Percentiles rank a stretch among this genome's conserved stretches.
phyloP scores from a whole-genome alignment of 257 asterid genomes.

The Rehmannia glutinosa region DNA sequence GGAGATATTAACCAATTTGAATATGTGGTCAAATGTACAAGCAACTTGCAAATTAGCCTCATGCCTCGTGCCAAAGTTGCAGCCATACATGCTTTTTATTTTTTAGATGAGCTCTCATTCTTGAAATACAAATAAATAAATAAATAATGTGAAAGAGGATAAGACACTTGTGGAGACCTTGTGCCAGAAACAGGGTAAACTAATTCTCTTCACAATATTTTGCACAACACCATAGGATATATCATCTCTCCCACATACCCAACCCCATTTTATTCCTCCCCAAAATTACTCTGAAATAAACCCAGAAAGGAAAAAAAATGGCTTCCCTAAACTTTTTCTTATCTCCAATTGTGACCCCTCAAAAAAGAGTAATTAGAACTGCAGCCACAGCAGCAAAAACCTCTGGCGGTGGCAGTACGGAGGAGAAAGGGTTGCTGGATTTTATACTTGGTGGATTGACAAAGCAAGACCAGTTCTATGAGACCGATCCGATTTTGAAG shows the following conservation, averaged over 20 bases:
- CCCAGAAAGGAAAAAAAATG: no score
- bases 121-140: background rate
- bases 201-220: constrained; percentile 32
- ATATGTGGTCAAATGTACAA: no score
- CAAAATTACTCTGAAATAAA: no score
- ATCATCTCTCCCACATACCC: background rate
- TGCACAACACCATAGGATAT: no score
- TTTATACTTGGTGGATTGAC: constrained; percentile 52
- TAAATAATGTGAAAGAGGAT: constrained; percentile 35
- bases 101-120: constrained; percentile 17
- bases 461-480: constrained; percentile 78
- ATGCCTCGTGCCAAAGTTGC: constrained; percentile 13
- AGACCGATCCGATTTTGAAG: constrained; percentile 79
- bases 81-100: constrained; percentile 38
- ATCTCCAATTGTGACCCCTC: constrained; percentile 46
- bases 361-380: constrained; percentile 45
- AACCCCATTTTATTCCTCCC: background rate
- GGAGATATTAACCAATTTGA: no score
- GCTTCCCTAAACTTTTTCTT: constrained; percentile 67
- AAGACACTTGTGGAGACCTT: constrained; percentile 74
- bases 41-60: background rate
- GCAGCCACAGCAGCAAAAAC: constrained; percentile 70
- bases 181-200: constrained; percentile 51
- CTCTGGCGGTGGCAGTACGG: constrained; percentile 44
- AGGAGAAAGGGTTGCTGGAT: constrained; percentile 76